A percentile compares a stretch with the other conserved stretches of the same genome.
These are phyloP conservation scores for Hamigera avellanea DNA, from an alignment of 495 filamentous ascomycete genomes.

Conservation along the genomic window DNA sequence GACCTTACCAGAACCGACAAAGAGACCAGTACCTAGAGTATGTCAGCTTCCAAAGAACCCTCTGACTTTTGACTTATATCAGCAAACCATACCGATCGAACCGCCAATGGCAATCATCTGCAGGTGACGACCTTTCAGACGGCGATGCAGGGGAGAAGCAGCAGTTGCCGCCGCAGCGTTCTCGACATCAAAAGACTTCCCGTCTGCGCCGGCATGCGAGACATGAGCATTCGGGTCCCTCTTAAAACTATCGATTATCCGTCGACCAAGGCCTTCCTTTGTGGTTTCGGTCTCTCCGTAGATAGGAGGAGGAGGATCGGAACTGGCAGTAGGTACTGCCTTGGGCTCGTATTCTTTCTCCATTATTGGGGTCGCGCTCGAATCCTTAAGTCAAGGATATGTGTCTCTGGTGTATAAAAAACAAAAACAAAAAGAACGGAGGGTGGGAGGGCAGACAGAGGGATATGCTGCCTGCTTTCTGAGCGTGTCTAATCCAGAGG, in stretches of 20 bases:
- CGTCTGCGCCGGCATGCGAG: constrained; percentile 44
- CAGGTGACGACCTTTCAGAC: constrained; percentile 73
- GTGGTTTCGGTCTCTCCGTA: constrained; percentile 30
- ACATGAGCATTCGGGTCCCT: constrained; percentile 59
- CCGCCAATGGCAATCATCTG: constrained; percentile 98
- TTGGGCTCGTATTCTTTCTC: constrained; percentile 27
- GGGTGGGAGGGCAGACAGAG: background rate
- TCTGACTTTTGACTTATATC: background rate
- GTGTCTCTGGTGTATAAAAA: no score
- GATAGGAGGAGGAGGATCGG: constrained; percentile 10
- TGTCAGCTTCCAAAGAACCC: constrained; percentile 2
- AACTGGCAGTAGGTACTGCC: constrained; percentile 11
- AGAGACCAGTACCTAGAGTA: constrained; percentile 67
- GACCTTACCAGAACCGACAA: constrained; percentile 76
- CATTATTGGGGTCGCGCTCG: constrained; percentile 13
- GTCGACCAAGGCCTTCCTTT: constrained; percentile 22
- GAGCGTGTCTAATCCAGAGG: no score
- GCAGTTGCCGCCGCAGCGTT: constrained; percentile 65
- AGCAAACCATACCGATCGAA: constrained; percentile 59
- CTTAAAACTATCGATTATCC: constrained; percentile 69
- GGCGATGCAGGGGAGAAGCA: constrained; percentile 59
- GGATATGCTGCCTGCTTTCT: no score
- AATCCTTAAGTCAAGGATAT: background rate
- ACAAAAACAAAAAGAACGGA: background rate
- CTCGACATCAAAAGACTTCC: constrained; percentile 62